These are phyloP conservation scores for Nepenthes gracilis DNA, from an alignment of 148 eudicot species.

Conservation along the genomic window DNA sequence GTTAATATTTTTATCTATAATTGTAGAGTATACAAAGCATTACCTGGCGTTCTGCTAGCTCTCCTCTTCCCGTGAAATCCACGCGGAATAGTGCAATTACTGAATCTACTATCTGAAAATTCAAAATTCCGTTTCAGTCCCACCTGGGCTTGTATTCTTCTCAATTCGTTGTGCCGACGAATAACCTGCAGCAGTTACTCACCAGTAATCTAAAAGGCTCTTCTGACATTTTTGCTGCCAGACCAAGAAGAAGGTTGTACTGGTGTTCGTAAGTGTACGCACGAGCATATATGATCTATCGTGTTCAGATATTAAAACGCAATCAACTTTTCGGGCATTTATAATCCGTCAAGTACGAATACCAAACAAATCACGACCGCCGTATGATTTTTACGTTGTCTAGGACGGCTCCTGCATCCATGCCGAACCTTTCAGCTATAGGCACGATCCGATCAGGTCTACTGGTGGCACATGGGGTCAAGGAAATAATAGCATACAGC, in stretches of 20 bases:
- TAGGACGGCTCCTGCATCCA: constrained; percentile 96
- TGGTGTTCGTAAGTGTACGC: constrained; percentile 99
- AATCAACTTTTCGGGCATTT: background rate
- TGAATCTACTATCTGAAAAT: constrained; percentile 73
- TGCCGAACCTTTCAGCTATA: constrained; percentile 95
- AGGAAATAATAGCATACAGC: constrained; percentile 10
- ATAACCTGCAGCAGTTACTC: constrained; percentile 11
- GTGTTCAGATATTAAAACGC: background rate
- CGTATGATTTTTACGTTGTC: constrained; percentile 52
- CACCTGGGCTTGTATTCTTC: background rate
- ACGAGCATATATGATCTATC: constrained; percentile 93
- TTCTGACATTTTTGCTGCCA: constrained; percentile 97
- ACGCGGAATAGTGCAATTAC: constrained; percentile 90
- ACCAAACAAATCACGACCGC: background rate
- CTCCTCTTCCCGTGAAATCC: constrained; percentile 95
- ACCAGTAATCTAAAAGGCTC: constrained; percentile 93
- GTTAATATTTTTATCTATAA: no score
- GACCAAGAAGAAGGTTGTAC: constrained; percentile 85
- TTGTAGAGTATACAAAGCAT: background rate
- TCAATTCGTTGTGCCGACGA: background rate
- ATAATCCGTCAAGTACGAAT: background rate
- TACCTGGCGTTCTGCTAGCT: constrained; percentile 98
- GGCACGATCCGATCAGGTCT: constrained; percentile 96
- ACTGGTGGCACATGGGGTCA: constrained; percentile 31
- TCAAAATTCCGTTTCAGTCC: constrained; percentile 7